Evolutionary conservation across 371 early-diverging fungal genomes (phyloP), one percentile per base, ranked within the genome.

Genomic region (Syncephalastrum contaminatum): DNA sequence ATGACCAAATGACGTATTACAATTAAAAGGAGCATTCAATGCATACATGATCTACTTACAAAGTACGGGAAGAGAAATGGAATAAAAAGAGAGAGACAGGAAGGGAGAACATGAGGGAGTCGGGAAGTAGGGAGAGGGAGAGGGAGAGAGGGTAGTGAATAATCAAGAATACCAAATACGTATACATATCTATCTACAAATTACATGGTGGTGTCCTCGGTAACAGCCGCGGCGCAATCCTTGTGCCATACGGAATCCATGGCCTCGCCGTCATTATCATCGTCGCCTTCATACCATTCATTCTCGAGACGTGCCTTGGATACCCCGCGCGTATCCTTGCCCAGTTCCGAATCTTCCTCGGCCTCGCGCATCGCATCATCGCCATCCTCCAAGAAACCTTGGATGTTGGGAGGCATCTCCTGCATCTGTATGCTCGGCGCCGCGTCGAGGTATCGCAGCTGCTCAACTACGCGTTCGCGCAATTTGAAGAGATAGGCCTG

Each of bases 371-470:
- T 66, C 52, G 84, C 84, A 1, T 75, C 73, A 21, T 84, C 83
- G 46, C 81, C 79, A 60, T 85, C 85, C 36, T 30, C 36, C 60
- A 91, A 54, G 47, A 86, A 89, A 5, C 88, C 89, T 59, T 89
- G 89, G 39, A 91, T 88, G 63, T 89, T 91, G 1, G 82, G 85
- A 12, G 93, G 93, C 14, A 89, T 83, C 52, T 85, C 85, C 59
- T 92, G 92, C 95, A 99, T 95, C 72, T 99, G 98, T 24, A 99
- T 97, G 58, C 94, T 92, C 0, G 99, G 99, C 14, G 97, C 96
- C 4, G 88, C 89, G 59, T 91, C 84, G 48, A 99, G 62, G 60
- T 88, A 85, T 56, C 95, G 73, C 51, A 99, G 77, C 53, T 98
- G 94, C 64, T 99, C 99, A 51, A 88, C 70, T n/a, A 98, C 87